Base-by-base conservation (phyloP, 495 filamentous ascomycete species). In the Penicillium coffeae region DNA sequence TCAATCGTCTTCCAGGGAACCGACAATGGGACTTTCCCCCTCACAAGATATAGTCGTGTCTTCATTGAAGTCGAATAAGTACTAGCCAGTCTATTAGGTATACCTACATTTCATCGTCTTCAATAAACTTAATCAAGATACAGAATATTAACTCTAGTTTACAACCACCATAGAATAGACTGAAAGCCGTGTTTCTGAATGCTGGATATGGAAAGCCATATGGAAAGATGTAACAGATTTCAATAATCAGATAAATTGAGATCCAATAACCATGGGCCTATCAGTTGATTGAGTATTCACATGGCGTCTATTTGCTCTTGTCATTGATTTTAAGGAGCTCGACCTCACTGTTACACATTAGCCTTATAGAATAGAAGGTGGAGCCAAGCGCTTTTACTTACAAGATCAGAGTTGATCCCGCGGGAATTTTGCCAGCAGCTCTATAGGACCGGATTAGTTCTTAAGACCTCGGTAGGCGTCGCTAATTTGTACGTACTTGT, bases 391-490 rank as follows among this genome's bases (percentile, higher is more conserved):
- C 13, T 7, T 41, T 40, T n/a, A 73, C 76, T 71, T 65, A 79
- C 76, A 79, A 78, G 43, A 76, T 67, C n/a, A 79, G 64, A 39
- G 62, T 70, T 10, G 76, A 61, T 37, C 66, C 62, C 4, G 69
- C 48, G 20, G 76, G 76, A 48, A 79, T 89, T 33, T 56, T 56
- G 48, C 54, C 54, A 34, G 27, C 49, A 80, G 74, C 32, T 79
- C 82, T 41, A 77, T 78, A 68, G n/a, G n/a, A n/a, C n/a, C n/a
- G n/a, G n/a, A n/a, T n/a, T n/a, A n/a, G n/a, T n/a, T n/a, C n/a
- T n/a, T n/a, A n/a, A n/a, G n/a, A n/a, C n/a, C 12, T 13, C n/a
- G 8, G 16, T 12, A 4, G 16, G 32, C 8, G 16, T 32, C 6
- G 8, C 19, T n/a, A 15, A 25, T 8, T 2, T 15, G 14, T 13